phyloP scores from a whole-genome alignment of 148 eudicot genomes.

The Linanthus parryae region DNA sequence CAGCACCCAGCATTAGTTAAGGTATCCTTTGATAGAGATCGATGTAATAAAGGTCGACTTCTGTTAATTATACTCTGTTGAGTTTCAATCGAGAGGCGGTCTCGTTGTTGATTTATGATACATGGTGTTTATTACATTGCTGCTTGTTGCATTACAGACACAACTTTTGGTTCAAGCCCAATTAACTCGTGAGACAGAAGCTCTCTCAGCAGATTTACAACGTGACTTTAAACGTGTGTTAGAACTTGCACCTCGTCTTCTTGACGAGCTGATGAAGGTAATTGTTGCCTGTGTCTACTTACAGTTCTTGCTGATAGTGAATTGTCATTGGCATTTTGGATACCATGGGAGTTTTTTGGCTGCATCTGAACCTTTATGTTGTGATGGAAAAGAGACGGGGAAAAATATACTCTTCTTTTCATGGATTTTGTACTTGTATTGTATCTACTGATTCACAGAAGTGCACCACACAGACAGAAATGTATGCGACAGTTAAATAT shows the following conservation, averaged over 20 bases:
- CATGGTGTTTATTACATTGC: constrained; percentile 5
- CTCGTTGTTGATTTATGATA: not conserved
- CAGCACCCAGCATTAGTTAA: constrained; percentile 93
- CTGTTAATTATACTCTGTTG: not conserved
- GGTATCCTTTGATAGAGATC: constrained; percentile 29
- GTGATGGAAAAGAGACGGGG: not conserved
- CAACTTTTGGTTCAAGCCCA: constrained; percentile 91
- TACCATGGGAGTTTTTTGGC: not conserved
- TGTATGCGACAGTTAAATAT: too few relatives aligned
- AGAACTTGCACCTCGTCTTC: constrained; percentile 81
- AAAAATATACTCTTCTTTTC: not conserved
- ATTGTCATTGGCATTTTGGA: not conserved
- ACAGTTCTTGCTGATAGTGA: not conserved
- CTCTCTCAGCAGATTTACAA: constrained; percentile 55
- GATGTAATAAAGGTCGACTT: not conserved
- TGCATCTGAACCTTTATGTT: not conserved
- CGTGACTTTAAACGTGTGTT: constrained; percentile 67
- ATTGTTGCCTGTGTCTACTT: not conserved
- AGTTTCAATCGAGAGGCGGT: not conserved
- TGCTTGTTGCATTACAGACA: constrained; percentile 45
- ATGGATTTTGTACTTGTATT: not conserved
- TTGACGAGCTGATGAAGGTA: constrained; percentile 87
- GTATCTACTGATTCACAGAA: too few relatives aligned
- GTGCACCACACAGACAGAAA: too few relatives aligned
- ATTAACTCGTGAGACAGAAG: constrained; percentile 57